phyloP scores from a whole-genome alignment of 768 basidiomycete species.

The Pleurotus citrinopileatus region DNA sequence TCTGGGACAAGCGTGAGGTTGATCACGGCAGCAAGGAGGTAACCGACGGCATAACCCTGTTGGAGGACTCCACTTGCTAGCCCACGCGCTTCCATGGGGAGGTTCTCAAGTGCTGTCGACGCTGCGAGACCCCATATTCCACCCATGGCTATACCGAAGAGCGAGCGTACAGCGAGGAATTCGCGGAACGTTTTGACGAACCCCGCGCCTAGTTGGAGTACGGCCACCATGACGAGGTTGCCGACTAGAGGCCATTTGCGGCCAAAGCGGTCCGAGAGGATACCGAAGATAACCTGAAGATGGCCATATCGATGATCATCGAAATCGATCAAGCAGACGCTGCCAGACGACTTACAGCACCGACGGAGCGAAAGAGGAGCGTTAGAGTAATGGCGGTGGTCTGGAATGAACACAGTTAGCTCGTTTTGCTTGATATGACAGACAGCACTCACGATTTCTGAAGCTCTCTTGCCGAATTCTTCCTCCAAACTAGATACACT shows the following conservation, averaged over 20 bases:
- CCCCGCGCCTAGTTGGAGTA: slow-evolving; percentile 76
- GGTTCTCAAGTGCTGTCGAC: slow-evolving; percentile 83
- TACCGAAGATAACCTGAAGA: slow-evolving; percentile 65
- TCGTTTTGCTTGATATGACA: background rate
- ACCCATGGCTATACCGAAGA: slow-evolving; percentile 89
- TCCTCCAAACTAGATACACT: slow-evolving; percentile 42
- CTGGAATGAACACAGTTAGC: slow-evolving; percentile 22
- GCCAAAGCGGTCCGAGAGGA: slow-evolving; percentile 86
- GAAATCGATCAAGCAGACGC: slow-evolving; percentile 15
- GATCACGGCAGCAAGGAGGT: slow-evolving; percentile 78
- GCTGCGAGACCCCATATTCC: slow-evolving; percentile 86
- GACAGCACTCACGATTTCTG: slow-evolving; percentile 36
- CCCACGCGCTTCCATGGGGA: slow-evolving; percentile 85
- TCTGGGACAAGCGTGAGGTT: slow-evolving; percentile 64
- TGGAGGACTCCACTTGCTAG: slow-evolving; percentile 83
- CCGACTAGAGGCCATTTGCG: slow-evolving; percentile 89
- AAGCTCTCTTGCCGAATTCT: slow-evolving; percentile 43
- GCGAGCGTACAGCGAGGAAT: slow-evolving; percentile 79
- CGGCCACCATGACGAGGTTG: slow-evolving; percentile 69
- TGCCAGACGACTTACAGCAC: slow-evolving; percentile 43
- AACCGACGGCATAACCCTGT: slow-evolving; percentile 87
- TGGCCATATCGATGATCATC: slow-evolving; percentile 15
- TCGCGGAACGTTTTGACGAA: slow-evolving; percentile 74
- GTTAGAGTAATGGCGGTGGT: slow-evolving; percentile 90
- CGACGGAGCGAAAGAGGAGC: slow-evolving; percentile 83